These are phyloP conservation scores for Ceratocystis papillata DNA, from an alignment of 2,329 filamentous ascomycete species.

Conservation along the genomic window DNA sequence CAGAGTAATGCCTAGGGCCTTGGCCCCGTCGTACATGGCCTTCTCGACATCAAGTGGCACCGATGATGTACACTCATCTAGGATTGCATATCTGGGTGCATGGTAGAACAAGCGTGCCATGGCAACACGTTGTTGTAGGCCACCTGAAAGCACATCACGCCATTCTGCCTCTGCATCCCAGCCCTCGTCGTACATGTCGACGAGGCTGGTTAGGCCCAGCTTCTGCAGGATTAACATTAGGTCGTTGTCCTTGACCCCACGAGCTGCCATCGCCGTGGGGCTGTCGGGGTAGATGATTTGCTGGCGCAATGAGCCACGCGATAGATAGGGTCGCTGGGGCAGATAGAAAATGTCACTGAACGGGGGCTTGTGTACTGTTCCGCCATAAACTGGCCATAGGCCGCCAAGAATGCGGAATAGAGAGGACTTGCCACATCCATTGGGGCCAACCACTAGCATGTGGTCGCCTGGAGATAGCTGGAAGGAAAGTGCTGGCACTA, in stretches of 20 bases:
- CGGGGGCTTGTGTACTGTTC: conserved; percentile 79
- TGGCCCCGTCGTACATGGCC: conserved; percentile 94
- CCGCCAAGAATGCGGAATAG: conserved; percentile 94
- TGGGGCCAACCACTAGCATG: conserved; percentile 87
- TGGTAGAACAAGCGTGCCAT: conserved; percentile 97
- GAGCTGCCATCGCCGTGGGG: conserved; percentile 73
- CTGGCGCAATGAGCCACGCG: conserved; percentile 80
- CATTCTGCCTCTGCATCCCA: conserved; percentile 96
- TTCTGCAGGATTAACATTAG: conserved; percentile 64
- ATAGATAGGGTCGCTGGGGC: conserved; percentile 87
- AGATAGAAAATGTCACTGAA: conserved; percentile 97
- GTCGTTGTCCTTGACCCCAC: conserved; percentile 71
- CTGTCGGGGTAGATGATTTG: conserved; percentile 95
- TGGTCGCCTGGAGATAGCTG: conserved; percentile 78
- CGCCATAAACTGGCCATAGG: conserved; percentile 95
- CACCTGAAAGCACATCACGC: conserved; percentile 85
- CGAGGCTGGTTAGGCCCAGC: conserved; percentile 72
- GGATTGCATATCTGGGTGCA: conserved; percentile 79
- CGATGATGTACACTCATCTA: conserved; percentile 91
- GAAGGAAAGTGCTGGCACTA: conserved; percentile 78
- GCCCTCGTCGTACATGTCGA: conserved; percentile 62
- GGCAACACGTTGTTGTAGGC: conserved; percentile 88
- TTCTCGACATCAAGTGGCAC: conserved; percentile 94
- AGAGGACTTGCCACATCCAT: conserved; percentile 93
- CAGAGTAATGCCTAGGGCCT: conserved; percentile 78